Conservation (phyloP, 177 flowering plant genomes). For the Vitis hybrid region DNA sequence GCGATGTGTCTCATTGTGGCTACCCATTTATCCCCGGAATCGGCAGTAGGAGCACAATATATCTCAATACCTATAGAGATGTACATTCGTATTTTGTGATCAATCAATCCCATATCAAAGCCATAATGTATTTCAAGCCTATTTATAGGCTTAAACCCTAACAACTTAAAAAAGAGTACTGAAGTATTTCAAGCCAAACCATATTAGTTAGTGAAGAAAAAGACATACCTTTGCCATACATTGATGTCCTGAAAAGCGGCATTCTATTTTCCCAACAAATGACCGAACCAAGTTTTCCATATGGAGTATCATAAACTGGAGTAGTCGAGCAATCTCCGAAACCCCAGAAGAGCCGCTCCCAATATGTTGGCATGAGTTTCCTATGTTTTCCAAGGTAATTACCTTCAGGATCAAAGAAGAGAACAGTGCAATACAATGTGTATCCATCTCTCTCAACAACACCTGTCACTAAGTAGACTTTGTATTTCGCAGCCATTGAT, state of each 20-base stretch:
- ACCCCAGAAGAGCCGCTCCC: conserved; percentile 92
- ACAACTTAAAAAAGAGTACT: too few relatives aligned
- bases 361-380: conserved; percentile 88
- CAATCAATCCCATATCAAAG: too few relatives aligned
- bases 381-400: conserved; percentile 89
- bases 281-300: conserved; percentile 91
- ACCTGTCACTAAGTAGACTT: conserved; percentile 83
- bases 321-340: conserved; percentile 96
- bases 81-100: too few relatives aligned
- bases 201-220: too few relatives aligned
- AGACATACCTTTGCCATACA: conserved; percentile 83
- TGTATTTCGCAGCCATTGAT: conserved; percentile 90
- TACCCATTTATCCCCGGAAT: too few relatives aligned
- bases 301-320: conserved; percentile 82
- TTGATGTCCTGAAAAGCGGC: conserved; percentile 57
- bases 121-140: too few relatives aligned
- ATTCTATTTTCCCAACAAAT: conserved; percentile 19
- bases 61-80: too few relatives aligned
- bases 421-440: conserved; percentile 80
- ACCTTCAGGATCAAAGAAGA: conserved; percentile 89
- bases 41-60: too few relatives aligned
- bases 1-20: too few relatives aligned
- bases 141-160: too few relatives aligned
- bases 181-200: too few relatives aligned
- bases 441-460: conserved; percentile 92